phyloP scores from a whole-genome alignment of 1,139 yeast genomes.

The Blastobotrys indianensis region DNA sequence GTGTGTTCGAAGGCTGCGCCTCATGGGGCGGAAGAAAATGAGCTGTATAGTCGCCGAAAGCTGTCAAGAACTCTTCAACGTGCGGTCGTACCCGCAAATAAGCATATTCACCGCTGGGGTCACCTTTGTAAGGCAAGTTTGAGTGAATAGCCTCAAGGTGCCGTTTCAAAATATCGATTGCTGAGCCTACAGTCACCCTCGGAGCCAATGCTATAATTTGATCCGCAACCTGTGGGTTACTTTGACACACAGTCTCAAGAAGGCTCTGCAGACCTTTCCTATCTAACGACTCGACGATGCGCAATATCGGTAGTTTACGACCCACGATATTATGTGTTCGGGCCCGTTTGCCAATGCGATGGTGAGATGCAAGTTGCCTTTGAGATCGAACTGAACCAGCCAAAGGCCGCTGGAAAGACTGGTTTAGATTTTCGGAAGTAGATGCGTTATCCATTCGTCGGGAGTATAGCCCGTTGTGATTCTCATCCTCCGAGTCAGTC shows the following conservation, averaged over 20 bases:
- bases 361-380: background rate
- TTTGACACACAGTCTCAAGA: slow-evolving; percentile 46
- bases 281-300: slow-evolving; percentile 65
- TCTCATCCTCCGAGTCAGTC: slow-evolving; percentile 7
- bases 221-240: slow-evolving; percentile 56
- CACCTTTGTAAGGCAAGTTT: slow-evolving; percentile 52
- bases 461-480: background rate
- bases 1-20: slow-evolving; percentile 48
- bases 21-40: slow-evolving; percentile 78
- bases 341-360: slow-evolving; percentile 17
- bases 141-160: slow-evolving; percentile 45
- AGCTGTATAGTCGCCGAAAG: slow-evolving; percentile 73
- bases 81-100: slow-evolving; percentile 72
- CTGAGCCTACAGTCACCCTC: slow-evolving; percentile 47
- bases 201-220: slow-evolving; percentile 55
- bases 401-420: background rate
- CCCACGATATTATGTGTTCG: slow-evolving; percentile 26
- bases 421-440: background rate
- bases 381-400: background rate
- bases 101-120: slow-evolving; percentile 75
- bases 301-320: slow-evolving; percentile 47
- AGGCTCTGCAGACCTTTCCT: slow-evolving; percentile 48
- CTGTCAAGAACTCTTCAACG: slow-evolving; percentile 68
- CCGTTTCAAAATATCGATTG: slow-evolving; percentile 45
- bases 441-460: background rate